Evolutionary conservation across 2,329 filamentous ascomycete genomes (phyloP), one percentile per base, ranked within the genome.

Genomic region (Amauroascus niger): DNA sequence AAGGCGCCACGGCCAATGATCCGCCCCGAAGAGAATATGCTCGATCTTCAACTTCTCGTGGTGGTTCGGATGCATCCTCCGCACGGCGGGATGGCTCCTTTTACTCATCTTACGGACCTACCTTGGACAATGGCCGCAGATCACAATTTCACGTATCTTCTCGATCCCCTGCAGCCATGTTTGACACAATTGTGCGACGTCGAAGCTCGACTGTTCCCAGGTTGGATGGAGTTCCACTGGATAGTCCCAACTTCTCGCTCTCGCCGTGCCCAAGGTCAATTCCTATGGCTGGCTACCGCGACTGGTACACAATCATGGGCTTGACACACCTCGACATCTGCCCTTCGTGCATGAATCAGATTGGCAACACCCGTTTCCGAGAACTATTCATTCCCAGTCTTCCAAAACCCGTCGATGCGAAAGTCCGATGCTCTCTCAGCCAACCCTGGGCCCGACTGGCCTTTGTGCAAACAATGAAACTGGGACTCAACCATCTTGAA

Each of bases 371-470:
- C 0, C 75, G 79, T 18, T 94, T 87, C 64, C 76, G 81, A 1
- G 75, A 79, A 14, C 74, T 81, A 32, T 88, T 95, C 62, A 72
- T 82, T 9, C 76, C 77, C 2, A 79, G 80, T 33, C 76, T 80
- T 28, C 72, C 76, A 26, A 79, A 82, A 14, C 74, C 80, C 3
- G 72, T 76, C 2, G 77, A 79, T 13, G 73, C 76, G 39, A 75
- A 79, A 44, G 76, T 87, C 6, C 75, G 78, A 44, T 97, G 91
- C 70, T 84, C 89, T 59, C 88, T 96, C 68, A 87, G 87, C 28
- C 78, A 81, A 11, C 80, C 84, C 0, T 96, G 89, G 88, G 84
- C 88, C 62, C 82, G 87, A 26, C 81, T 95, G 37, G 89, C 89
- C 0, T 95, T 86, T 81, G 76, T 90, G 2, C 76, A 95, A 58